These are phyloP conservation scores for Priceomyces castillae DNA, from an alignment of 805 yeast species.

Conservation along the genomic window DNA sequence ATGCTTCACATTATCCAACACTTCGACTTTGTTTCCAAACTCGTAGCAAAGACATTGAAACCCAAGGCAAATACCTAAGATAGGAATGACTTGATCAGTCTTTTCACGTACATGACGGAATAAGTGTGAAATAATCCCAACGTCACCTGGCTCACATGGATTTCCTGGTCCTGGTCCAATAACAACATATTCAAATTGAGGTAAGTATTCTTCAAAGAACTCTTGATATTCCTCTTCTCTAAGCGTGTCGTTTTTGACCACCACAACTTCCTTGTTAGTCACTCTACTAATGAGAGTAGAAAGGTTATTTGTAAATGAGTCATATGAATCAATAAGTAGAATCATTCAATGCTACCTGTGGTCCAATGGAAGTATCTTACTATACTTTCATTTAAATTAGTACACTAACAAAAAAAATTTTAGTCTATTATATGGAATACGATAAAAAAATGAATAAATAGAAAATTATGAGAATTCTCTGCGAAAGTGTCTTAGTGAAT, in stretches of 20 bases:
- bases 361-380: background rate
- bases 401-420: too few relatives aligned
- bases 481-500: too few relatives aligned
- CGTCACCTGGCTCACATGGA: conserved; percentile 60
- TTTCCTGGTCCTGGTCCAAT: conserved; percentile 98
- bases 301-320: conserved; percentile 88
- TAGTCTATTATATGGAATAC: too few relatives aligned
- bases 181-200: conserved; percentile 67
- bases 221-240: conserved; percentile 24
- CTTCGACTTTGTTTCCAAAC: conserved; percentile 54
- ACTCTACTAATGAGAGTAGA: conserved; percentile 56
- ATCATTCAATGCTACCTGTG: conserved; percentile 33
- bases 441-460: too few relatives aligned
- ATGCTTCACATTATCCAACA: conserved; percentile 64
- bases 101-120: conserved; percentile 19
- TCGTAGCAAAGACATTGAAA: conserved; percentile 76
- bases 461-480: too few relatives aligned
- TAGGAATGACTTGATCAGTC: conserved; percentile 44
- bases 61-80: conserved; percentile 91
- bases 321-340: conserved; percentile 86
- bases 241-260: conserved; percentile 63
- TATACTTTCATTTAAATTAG: background rate
- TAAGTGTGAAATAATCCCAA: conserved; percentile 72
- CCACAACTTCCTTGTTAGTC: conserved; percentile 47
- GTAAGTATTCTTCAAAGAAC: conserved; percentile 43